phyloP scores from a whole-genome alignment of 306 rosid species.

The Heteromeles arbutifolia region DNA sequence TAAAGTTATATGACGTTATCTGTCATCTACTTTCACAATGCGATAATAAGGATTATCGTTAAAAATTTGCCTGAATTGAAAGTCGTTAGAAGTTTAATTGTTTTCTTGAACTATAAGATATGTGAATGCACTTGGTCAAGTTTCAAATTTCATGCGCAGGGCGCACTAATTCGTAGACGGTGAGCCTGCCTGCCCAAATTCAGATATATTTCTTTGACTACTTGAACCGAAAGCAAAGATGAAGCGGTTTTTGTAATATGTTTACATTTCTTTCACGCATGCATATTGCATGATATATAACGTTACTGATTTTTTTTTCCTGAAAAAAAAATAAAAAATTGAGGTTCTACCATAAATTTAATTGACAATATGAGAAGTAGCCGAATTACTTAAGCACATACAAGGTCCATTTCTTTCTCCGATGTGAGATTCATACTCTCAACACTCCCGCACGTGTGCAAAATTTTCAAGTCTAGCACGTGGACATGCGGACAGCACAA shows the following conservation, averaged over 20 bases:
- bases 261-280: background rate
- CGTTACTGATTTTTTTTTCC: too few relatives aligned
- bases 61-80: too few relatives aligned
- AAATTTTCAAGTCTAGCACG: too few relatives aligned
- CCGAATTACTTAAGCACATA: too few relatives aligned
- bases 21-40: background rate
- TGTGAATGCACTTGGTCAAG: background rate
- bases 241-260: background rate
- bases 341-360: too few relatives aligned
- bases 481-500: too few relatives aligned
- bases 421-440: too few relatives aligned
- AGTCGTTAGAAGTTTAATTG: background rate
- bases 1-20: background rate
- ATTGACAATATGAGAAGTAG: too few relatives aligned
- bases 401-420: too few relatives aligned
- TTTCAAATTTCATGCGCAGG: background rate
- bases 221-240: background rate
- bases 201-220: background rate
- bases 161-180: background rate
- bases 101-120: background rate
- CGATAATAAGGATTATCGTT: too few relatives aligned
- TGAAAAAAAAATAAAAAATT: background rate
- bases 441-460: accelerated
- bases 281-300: background rate
- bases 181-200: background rate